A percentile compares a stretch with the other conserved stretches of the same genome.
phyloP scores from a whole-genome alignment of 1,139 yeast genomes.

The Torulaspora globosa region DNA sequence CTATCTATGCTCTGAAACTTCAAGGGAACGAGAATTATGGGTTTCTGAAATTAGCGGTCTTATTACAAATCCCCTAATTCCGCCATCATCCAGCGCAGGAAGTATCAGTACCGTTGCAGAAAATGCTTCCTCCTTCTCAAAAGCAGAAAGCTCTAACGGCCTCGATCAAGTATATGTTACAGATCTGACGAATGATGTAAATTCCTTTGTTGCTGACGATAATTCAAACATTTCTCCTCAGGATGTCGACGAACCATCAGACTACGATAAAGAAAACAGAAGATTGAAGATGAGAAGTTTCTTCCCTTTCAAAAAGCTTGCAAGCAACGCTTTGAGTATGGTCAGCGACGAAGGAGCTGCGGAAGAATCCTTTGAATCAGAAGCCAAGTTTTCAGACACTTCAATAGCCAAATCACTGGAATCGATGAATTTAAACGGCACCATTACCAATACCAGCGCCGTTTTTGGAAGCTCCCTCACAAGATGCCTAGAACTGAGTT shows the following conservation, averaged over 20 bases:
- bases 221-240: conserved; percentile 20
- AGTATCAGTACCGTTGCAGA: conserved; percentile 9
- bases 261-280: conserved; percentile 40
- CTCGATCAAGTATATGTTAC: conserved; percentile 22
- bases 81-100: conserved; percentile 15
- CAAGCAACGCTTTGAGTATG: conserved; percentile 15
- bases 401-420: conserved; percentile 31
- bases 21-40: conserved; percentile 78
- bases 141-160: conserved; percentile 8
- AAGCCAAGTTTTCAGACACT: conserved; percentile 23
- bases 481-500: conserved; percentile 51
- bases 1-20: conserved; percentile 78
- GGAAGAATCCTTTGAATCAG: conserved; percentile 16
- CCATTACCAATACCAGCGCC: conserved; percentile 19
- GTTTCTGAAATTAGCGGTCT: conserved; percentile 54
- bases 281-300: conserved; percentile 53
- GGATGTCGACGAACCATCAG: conserved; percentile 25
- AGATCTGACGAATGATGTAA: conserved; percentile 16
- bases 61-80: conserved; percentile 14
- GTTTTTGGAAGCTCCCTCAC: conserved; percentile 67
- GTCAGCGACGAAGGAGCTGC: conserved; percentile 14
- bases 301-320: conserved; percentile 51
- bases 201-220: conserved; percentile 2
- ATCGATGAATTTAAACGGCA: conserved; percentile 28
- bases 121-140: conserved; percentile 5